phyloP scores from a whole-genome alignment of 1,139 yeast species.

The Scheffersomyces illinoinensis region DNA sequence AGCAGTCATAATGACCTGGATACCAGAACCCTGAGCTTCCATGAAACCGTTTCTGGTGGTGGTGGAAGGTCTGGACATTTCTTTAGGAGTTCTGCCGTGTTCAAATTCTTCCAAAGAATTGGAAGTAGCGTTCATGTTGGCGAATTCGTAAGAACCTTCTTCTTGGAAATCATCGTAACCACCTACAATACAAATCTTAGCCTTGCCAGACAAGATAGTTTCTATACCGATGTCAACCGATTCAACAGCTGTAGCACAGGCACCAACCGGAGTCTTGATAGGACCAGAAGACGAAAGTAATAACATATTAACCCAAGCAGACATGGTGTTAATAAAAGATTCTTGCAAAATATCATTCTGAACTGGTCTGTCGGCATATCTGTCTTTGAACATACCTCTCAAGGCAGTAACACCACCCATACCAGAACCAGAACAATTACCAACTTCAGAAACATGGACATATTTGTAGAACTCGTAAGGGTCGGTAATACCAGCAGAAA shows the following conservation, averaged over 20 bases:
- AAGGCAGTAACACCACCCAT: conserved; percentile 98
- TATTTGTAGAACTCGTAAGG: conserved; percentile 98
- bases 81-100: conserved; percentile 96
- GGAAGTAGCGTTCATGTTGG: conserved; percentile 98
- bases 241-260: conserved; percentile 98
- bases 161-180: conserved; percentile 99
- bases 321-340: conserved; percentile 97
- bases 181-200: conserved; percentile 95
- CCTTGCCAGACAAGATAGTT: conserved; percentile 88
- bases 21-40: conserved; percentile 99
- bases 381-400: conserved; percentile 96
- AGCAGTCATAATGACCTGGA: conserved; percentile 94
- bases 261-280: conserved; percentile 98
- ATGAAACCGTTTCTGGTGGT: conserved; percentile 96
- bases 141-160: conserved; percentile 97
- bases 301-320: conserved; percentile 99
- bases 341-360: conserved; percentile 97
- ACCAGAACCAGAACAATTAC: conserved; percentile 99
- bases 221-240: conserved; percentile 96
- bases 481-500: conserved; percentile 93
- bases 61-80: conserved; percentile 98
- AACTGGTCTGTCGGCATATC: conserved; percentile 88
- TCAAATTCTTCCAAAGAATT: conserved; percentile 83
- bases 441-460: conserved; percentile 96
- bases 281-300: conserved; percentile 98